phyloP scores from a whole-genome alignment of 306 rosid genomes.

The Comarum palustre region DNA sequence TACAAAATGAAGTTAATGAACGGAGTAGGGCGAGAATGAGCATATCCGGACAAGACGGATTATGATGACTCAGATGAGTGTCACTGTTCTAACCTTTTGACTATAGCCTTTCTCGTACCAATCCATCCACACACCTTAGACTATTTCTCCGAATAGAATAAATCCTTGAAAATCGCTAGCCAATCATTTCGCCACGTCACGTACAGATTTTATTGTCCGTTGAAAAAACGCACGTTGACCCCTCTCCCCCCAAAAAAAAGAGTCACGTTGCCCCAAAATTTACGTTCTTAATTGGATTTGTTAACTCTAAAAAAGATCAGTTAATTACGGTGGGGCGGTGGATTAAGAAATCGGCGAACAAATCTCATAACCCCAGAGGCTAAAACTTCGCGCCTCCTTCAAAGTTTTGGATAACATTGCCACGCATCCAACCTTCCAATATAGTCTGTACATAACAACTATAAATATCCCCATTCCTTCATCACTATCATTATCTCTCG shows the following conservation, averaged over 20 bases:
- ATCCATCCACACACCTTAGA: background rate
- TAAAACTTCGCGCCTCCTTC: background rate
- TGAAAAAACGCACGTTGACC: background rate
- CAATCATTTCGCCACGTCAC: slow-evolving; percentile 9
- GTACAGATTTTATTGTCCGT: background rate
- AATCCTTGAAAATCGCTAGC: background rate
- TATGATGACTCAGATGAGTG: background rate
- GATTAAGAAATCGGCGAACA: background rate
- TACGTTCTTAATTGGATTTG: background rate
- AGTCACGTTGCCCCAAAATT: background rate
- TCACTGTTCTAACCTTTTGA: background rate
- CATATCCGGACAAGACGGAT: background rate
- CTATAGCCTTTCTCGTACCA: background rate
- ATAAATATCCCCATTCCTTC: slow-evolving; percentile 28
- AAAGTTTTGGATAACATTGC: slow-evolving; percentile 50
- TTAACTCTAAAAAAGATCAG: background rate
- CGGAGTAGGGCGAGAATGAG: too few species aligned
- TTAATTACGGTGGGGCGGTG: background rate
- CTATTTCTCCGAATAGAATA: background rate
- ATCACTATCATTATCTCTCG: background rate
- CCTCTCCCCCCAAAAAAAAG: too few species aligned
- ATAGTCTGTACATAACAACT: background rate
- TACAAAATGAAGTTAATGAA: too few species aligned
- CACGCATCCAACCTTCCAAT: slow-evolving; percentile 27
- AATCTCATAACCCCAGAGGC: background rate